A percentile compares a stretch with the other conserved stretches of the same genome.
Evolutionary conservation across 202 grass and related monocot genomes (phyloP).

Genomic region (Carex arenaria): DNA sequence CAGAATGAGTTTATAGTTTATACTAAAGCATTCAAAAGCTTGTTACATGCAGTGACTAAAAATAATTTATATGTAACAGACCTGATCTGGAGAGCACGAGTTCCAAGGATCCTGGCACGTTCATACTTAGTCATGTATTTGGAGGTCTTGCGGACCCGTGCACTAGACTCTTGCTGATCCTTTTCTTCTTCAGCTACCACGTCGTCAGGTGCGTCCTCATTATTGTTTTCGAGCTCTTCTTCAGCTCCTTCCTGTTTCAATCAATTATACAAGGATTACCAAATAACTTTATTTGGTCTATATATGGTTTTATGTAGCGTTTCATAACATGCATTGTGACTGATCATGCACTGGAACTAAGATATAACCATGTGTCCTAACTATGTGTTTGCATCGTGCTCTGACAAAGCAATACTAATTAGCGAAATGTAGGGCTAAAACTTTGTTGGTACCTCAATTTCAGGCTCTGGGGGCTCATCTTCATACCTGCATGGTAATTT

Average conservation of each 20-base stretch:
- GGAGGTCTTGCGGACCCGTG: constrained; percentile 49
- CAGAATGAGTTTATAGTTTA: neutral
- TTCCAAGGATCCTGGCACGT: constrained; percentile 82
- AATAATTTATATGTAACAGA: constrained; percentile 9
- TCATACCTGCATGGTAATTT: constrained; percentile 51
- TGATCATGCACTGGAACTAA: neutral
- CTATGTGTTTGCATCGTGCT: neutral
- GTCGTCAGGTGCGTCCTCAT: constrained; percentile 63
- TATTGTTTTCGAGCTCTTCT: constrained; percentile 71
- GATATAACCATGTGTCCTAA: neutral
- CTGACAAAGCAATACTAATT: neutral
- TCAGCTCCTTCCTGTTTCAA: constrained; percentile 59
- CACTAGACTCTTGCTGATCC: constrained; percentile 45
- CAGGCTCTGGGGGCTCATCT: constrained; percentile 70
- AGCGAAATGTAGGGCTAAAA: neutral
- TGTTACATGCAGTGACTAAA: neutral
- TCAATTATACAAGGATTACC: neutral
- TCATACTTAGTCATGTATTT: constrained; percentile 98
- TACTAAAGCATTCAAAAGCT: neutral
- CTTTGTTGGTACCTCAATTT: constrained; percentile 49
- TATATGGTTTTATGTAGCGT: neutral
- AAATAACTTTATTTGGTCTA: neutral
- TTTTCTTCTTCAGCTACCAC: constrained; percentile 43
- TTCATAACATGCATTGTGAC: neutral
- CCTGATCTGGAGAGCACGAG: constrained; percentile 87